Base-by-base conservation (phyloP, 345 rosid species). In the Arabis alpina region DNA sequence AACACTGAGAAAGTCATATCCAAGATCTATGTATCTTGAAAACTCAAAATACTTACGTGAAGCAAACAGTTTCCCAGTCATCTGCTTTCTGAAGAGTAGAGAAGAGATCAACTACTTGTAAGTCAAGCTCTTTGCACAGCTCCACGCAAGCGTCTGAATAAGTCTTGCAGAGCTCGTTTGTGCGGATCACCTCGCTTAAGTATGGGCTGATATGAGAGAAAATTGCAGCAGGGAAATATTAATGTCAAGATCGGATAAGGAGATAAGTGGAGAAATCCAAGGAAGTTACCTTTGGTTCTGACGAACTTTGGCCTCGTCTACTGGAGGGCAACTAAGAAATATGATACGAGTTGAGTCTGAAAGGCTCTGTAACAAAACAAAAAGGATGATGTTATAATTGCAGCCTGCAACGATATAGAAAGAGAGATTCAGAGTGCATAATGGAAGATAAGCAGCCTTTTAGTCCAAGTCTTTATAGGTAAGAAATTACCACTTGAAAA, bases 291-390 rank as follows among this genome's bases (percentile, higher is more conserved):
- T 87, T 63, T 80, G 74, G 83, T 61, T 76, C 65, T 75, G 73
- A 49, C 74, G 71, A 77, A 95, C 80, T 81, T 79, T 87, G 42
- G 76, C 85, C 80, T 95, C 99, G 6, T 95, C 83, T 24, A 95
- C 98, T 4, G 99, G 99, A 72, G 98, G 96, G 51, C 86, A 79
- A 48, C 82, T 90, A 60, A 92, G 89, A 71, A 92, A 80, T 73
- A 95, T 74, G 53, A 92, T 62, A 42, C 89, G 91, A 0, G 76
- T 86, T 5, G 83, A 60, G 48, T 79, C 84, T 9, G 98, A 89
- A 73, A 94, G 96, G 76, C 89, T 81, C 99, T 94, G 83, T 45
- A 70, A 44, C 52, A 69, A 23, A 70, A 51, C 65, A 73, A 23
- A 56, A 2, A 56, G 25, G 9, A 8, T 48, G 32, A 62, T 14